Evolutionary conservation across 1,284 basidiomycete species (phyloP).

Genomic region (Agaricales sp.): DNA sequence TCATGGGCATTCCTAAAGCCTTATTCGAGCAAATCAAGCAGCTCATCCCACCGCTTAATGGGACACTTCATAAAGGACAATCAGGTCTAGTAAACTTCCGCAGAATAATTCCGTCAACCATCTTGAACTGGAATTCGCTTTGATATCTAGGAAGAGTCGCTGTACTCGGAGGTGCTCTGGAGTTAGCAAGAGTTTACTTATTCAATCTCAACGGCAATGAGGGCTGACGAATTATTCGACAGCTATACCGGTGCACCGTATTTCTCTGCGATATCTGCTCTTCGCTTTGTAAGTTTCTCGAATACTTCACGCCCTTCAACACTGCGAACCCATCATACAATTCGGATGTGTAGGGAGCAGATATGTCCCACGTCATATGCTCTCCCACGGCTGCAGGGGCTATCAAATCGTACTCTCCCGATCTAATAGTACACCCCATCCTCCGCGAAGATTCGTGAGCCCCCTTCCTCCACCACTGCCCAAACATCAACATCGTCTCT

Average conservation of each 20-base stretch:
- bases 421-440: conserved; percentile 93
- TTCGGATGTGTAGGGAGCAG: conserved; percentile 57
- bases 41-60: conserved; percentile 78
- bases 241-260: conserved; percentile 95
- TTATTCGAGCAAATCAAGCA: conserved; percentile 47
- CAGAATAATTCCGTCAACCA: conserved; percentile 1
- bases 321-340: background rate
- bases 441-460: conserved; percentile 50
- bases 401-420: conserved; percentile 94
- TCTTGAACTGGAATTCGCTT: conserved; percentile 9
- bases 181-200: conserved; percentile 37
- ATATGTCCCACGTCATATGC: conserved; percentile 95
- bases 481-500: background rate
- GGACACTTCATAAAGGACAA: conserved; percentile 90
- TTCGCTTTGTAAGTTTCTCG: conserved; percentile 59
- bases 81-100: conserved; percentile 46
- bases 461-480: conserved; percentile 5
- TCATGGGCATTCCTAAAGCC: background rate
- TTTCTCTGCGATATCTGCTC: conserved; percentile 83
- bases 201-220: conserved; percentile 1
- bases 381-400: conserved; percentile 81
- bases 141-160: conserved; percentile 76
- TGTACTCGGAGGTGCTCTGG: conserved; percentile 86
- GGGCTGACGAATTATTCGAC: background rate
- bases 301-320: no score